Evolutionary conservation across 1,284 basidiomycete genomes (phyloP).

Genomic region (Anthracocystis setariae): DNA sequence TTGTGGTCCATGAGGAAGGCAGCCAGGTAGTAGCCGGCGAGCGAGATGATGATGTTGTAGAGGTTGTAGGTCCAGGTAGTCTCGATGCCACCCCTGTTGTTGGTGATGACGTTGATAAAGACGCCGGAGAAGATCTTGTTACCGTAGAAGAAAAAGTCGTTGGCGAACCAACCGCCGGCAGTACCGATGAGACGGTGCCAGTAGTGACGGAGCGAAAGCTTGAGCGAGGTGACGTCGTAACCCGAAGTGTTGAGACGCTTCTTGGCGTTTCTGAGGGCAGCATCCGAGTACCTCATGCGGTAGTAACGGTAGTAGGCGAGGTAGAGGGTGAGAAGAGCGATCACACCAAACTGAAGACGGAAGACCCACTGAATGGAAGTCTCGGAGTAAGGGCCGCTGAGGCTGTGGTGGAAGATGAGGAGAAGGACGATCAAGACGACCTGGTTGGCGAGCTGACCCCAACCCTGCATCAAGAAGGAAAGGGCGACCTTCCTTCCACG

Average conservation of each 20-base stretch:
- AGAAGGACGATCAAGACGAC: constrained; percentile 71
- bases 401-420: constrained; percentile 71
- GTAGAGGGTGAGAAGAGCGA: constrained; percentile 71
- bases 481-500: constrained; percentile 72
- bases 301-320: constrained; percentile 72
- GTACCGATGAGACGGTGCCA: constrained; percentile 71
- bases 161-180: constrained; percentile 71
- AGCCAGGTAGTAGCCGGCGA: constrained; percentile 72
- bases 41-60: constrained; percentile 70
- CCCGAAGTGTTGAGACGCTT: constrained; percentile 70
- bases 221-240: constrained; percentile 71
- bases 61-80: constrained; percentile 72
- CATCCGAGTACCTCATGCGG: constrained; percentile 68
- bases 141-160: constrained; percentile 72
- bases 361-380: constrained; percentile 72
- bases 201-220: constrained; percentile 71
- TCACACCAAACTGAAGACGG: constrained; percentile 72
- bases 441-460: constrained; percentile 73
- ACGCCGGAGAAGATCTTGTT: constrained; percentile 67
- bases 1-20: constrained; percentile 73
- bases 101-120: constrained; percentile 69
- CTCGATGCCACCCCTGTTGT: constrained; percentile 67
- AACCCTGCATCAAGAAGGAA: constrained; percentile 72
- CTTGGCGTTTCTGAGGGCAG: constrained; percentile 69
- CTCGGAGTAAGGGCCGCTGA: constrained; percentile 68